Percentiles rank a stretch among this genome's conserved stretches.
phyloP scores from a whole-genome alignment of 352 stramenopile genomes.

The Phytophthora palmivora region DNA sequence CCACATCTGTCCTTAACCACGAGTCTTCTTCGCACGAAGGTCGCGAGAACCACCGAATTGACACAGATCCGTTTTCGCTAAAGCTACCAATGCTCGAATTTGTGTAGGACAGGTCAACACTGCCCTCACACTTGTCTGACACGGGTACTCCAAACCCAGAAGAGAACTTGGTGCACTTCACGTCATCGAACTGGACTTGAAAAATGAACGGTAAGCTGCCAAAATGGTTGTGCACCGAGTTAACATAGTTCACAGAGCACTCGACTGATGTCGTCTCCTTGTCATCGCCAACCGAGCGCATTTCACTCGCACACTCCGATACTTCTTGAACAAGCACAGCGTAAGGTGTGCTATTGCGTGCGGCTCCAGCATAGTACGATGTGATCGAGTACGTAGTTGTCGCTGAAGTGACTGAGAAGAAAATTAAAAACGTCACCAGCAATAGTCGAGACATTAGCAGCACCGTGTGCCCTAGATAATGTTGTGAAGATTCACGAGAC shows the following conservation, averaged over 20 bases:
- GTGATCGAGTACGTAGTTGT: slow-evolving; percentile 8
- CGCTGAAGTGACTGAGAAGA: background rate
- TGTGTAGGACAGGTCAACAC: background rate
- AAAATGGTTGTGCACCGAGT: slow-evolving; percentile 6
- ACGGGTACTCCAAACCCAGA: slow-evolving; percentile 7
- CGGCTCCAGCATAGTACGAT: slow-evolving; percentile 11
- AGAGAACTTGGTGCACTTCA: slow-evolving; percentile 3
- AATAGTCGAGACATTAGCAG: slow-evolving; percentile 1
- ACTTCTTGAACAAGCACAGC: slow-evolving; percentile 15
- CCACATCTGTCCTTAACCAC: slow-evolving; percentile 4
- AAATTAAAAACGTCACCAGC: background rate
- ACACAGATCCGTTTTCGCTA: slow-evolving; percentile 4
- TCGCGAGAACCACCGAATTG: slow-evolving; percentile 9
- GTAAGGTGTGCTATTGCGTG: background rate
- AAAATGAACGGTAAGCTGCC: slow-evolving; percentile 5
- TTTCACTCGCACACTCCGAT: slow-evolving; percentile 1
- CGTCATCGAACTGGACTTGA: slow-evolving; percentile 7
- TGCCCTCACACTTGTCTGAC: slow-evolving; percentile 10
- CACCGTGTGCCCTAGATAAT: background rate
- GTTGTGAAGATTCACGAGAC: background rate
- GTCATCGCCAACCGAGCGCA: slow-evolving; percentile 5
- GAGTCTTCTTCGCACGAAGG: background rate
- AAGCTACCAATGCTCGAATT: slow-evolving; percentile 5
- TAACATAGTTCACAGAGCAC: slow-evolving; percentile 5
- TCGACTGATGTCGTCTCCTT: background rate